These are phyloP conservation scores for Yarrowia yakushimensis DNA, from an alignment of 805 yeast genomes.

Conservation along the genomic window DNA sequence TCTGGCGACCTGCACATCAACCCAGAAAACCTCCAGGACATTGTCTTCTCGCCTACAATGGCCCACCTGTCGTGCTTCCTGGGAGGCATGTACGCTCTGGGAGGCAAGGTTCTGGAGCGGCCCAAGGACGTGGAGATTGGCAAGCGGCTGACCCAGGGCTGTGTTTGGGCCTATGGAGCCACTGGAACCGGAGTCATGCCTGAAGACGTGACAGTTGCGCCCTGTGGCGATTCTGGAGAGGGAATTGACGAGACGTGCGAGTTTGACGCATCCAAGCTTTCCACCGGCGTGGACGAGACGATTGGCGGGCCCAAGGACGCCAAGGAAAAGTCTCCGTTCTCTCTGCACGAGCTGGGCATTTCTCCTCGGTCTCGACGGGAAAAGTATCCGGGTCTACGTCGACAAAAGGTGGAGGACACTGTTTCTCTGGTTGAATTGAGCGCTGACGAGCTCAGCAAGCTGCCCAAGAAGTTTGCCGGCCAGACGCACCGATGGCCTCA, in stretches of 20 bases:
- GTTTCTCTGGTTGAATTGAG: neutral
- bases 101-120: slow-evolving; percentile 42
- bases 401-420: neutral
- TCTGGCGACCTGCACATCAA: slow-evolving; percentile 31
- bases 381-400: neutral
- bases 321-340: neutral
- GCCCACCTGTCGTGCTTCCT: slow-evolving; percentile 51
- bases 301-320: neutral
- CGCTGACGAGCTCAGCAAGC: neutral
- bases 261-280: neutral
- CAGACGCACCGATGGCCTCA: slow-evolving; percentile 32
- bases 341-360: neutral
- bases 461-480: slow-evolving; percentile 3
- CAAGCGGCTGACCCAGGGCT: slow-evolving; percentile 47
- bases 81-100: slow-evolving; percentile 53
- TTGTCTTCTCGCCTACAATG: slow-evolving; percentile 32
- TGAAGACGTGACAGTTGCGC: slow-evolving; percentile 34
- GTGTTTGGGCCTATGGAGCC: slow-evolving; percentile 44
- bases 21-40: neutral
- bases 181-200: slow-evolving; percentile 46
- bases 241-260: slow-evolving; percentile 6
- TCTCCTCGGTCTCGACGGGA: neutral
- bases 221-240: slow-evolving; percentile 5
- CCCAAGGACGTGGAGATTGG: slow-evolving; percentile 44
- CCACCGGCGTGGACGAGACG: neutral